Evolutionary conservation across 345 rosid genomes (phyloP), one percentile per base, ranked within the genome.

Genomic region (Ceriops zippeliana): DNA sequence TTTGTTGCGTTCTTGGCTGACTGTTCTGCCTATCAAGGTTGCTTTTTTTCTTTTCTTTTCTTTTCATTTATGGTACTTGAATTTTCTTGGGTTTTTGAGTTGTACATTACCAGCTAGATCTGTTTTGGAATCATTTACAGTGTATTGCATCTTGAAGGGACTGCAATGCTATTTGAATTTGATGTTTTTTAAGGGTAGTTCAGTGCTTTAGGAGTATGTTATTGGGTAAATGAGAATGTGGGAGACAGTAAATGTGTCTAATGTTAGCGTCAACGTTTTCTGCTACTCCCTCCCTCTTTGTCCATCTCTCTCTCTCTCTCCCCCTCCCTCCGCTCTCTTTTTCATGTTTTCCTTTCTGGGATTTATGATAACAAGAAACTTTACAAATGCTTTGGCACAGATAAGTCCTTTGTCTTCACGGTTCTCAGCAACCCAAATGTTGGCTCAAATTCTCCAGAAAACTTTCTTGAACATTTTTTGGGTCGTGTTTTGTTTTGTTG

Each of bases 1-100:
- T 10, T n/a, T 28, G 59, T 69, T 27, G 5, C 15, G 21, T 59
- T 21, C 28, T n/a, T 30, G 62, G 15, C 26, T 42, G 22, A 13
- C 22, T 20, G 6, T 0, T n/a, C 7, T 35, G 42, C 42, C 7
- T 35, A 7, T 70, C 89, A 96, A 92, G 99, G 99, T 96, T 35
- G 42, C 42, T 6, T 35, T 35, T 35, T 2, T 28, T 32, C 1
- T 32, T 32, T 32, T 24, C 26, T 32, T 32, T 32, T 32, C 5
- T 34, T 34, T 42, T 42, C 49, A 42, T 42, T 13, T 13, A 42
- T 42, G 16, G 49, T 56, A 21, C 30, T 15, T 24, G 59, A 56
- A 56, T 56, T 10, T 56, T 27, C 16, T 24, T 56, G 11, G 24
- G 7, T 56, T 56, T 56, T 56, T 24, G 28, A 8, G 58, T n/a